These are phyloP conservation scores for Trypanosoma congolense DNA, from an alignment of 208 protist genomes.

Conservation along the genomic window DNA sequence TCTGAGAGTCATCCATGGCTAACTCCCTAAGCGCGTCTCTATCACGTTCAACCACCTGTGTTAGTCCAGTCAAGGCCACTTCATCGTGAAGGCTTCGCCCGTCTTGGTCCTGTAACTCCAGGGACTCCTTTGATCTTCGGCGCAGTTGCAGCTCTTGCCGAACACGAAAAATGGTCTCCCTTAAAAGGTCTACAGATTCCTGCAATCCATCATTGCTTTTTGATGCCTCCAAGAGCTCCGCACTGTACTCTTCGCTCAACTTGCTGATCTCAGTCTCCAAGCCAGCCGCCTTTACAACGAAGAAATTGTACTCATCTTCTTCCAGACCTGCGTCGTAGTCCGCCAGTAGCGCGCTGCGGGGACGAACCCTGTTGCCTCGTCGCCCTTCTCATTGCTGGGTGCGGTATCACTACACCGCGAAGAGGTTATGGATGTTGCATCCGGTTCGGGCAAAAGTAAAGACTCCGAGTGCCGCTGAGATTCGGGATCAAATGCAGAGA, in stretches of 20 bases:
- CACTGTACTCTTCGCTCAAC: constrained; percentile 6
- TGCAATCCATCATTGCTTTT: constrained; percentile 16
- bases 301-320: constrained; percentile 73
- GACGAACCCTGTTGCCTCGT: not conserved
- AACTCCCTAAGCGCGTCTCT: constrained; percentile 1
- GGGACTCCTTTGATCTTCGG: not conserved
- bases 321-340: constrained; percentile 64
- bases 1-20: not conserved
- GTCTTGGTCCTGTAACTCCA: not conserved
- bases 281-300: constrained; percentile 35
- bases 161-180: constrained; percentile 9
- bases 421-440: not conserved
- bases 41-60: constrained; percentile 7
- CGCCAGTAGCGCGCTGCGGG: constrained; percentile 10
- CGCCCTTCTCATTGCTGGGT: not conserved
- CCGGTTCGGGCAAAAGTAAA: not conserved
- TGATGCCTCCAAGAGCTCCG: constrained; percentile 5
- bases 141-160: constrained; percentile 12
- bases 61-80: not conserved
- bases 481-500: not conserved
- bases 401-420: too few species aligned
- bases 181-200: constrained; percentile 12
- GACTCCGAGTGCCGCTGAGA: not conserved
- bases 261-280: constrained; percentile 26
- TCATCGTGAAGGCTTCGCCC: not conserved